Percentiles rank a stretch among this genome's conserved stretches.
These are phyloP conservation scores for Fusarium marasasianum DNA, from an alignment of 2,329 filamentous ascomycete genomes.

Conservation along the genomic window DNA sequence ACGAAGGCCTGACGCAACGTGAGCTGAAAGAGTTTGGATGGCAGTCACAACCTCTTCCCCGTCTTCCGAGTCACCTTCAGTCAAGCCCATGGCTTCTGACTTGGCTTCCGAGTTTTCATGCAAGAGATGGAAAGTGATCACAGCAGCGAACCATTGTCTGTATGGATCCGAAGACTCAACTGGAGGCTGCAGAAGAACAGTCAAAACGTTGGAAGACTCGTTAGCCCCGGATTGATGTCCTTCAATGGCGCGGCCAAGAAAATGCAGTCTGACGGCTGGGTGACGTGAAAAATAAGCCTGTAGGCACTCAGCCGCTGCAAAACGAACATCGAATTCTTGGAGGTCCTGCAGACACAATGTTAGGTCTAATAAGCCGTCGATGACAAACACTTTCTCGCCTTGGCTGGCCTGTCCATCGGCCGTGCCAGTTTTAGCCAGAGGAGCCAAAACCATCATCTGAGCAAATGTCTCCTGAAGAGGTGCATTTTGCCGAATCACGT, in stretches of 20 bases:
- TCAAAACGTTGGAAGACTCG: constrained; percentile 88
- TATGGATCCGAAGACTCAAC: constrained; percentile 79
- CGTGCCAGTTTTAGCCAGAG: constrained; percentile 53
- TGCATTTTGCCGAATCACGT: constrained; percentile 85
- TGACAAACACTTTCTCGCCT: constrained; percentile 80
- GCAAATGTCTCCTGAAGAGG: constrained; percentile 89
- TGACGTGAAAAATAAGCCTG: constrained; percentile 92
- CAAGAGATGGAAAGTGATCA: constrained; percentile 86
- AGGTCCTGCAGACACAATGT: constrained; percentile 74
- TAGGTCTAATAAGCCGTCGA: constrained; percentile 89
- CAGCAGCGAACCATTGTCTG: constrained; percentile 87
- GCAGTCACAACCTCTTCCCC: constrained; percentile 96
- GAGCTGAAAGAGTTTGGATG: constrained; percentile 86
- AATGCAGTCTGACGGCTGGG: constrained; percentile 82
- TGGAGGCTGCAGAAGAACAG: constrained; percentile 77
- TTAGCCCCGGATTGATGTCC: constrained; percentile 81
- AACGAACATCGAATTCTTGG: constrained; percentile 79
- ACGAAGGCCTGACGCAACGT: constrained; percentile 83
- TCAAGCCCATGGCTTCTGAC: constrained; percentile 79
- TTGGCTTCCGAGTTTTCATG: constrained; percentile 85
- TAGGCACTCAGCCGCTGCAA: constrained; percentile 88
- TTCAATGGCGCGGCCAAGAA: constrained; percentile 87
- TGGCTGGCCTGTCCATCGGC: constrained; percentile 58
- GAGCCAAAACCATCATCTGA: constrained; percentile 78
- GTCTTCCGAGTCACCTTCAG: constrained; percentile 85